Percentiles rank a stretch among this genome's conserved stretches.
Conservation (phyloP, 352 stramenopile genomes). For the Saprolegnia diclina region DNA sequence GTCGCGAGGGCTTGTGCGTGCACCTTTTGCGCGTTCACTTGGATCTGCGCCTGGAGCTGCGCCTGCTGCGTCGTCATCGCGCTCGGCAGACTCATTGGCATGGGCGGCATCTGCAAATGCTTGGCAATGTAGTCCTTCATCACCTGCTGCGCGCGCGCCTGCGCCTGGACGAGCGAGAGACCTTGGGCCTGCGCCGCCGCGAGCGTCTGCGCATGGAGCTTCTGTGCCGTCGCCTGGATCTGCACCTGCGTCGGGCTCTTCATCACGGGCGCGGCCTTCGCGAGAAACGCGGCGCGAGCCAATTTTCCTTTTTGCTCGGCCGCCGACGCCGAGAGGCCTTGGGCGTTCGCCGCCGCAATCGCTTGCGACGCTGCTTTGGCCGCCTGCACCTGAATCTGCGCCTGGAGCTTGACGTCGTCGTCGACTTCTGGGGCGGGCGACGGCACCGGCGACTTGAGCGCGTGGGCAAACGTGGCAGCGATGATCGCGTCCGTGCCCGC, state of each 20-base stretch:
- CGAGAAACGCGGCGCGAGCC: slow-evolving; percentile 76
- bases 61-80: slow-evolving; percentile 71
- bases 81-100: slow-evolving; percentile 44
- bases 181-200: slow-evolving; percentile 78
- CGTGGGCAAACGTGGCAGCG: slow-evolving; percentile 86
- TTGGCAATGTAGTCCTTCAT: slow-evolving; percentile 89
- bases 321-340: slow-evolving; percentile 60
- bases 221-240: slow-evolving; percentile 85
- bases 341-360: slow-evolving; percentile 64
- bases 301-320: slow-evolving; percentile 75
- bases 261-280: slow-evolving; percentile 79
- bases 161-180: slow-evolving; percentile 76
- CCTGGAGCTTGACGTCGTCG: slow-evolving; percentile 74
- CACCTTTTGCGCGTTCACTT: slow-evolving; percentile 86
- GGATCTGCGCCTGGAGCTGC: slow-evolving; percentile 81
- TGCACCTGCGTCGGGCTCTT: slow-evolving; percentile 85
- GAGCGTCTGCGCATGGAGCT: slow-evolving; percentile 79
- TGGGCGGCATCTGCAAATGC: slow-evolving; percentile 66
- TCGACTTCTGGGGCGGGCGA: slow-evolving; percentile 32
- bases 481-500: slow-evolving; percentile 88
- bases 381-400: slow-evolving; percentile 79
- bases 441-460: slow-evolving; percentile 48
- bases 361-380: slow-evolving; percentile 79
- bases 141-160: slow-evolving; percentile 79
- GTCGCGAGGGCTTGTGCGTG: slow-evolving; percentile 82